Percentiles rank a stretch among this genome's conserved stretches.
phyloP scores from a whole-genome alignment of 208 protist species.

The Crithidia thermophila region DNA sequence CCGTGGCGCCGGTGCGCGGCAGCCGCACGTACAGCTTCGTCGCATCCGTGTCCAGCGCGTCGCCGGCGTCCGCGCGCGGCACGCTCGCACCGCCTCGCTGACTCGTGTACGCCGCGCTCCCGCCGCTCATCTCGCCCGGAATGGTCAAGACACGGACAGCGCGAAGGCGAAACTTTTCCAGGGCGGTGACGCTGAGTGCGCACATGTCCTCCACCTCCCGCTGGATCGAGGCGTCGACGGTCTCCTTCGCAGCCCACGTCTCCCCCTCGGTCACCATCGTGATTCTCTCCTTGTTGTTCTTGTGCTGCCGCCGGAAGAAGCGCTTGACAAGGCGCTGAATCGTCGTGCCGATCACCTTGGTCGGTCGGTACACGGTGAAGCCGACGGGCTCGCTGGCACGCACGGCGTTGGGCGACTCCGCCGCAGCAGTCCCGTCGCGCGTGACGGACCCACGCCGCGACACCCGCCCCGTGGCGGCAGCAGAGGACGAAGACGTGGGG shows the following conservation, averaged over 20 bases:
- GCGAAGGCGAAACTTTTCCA: constrained; percentile 38
- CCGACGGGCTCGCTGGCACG: constrained; percentile 11
- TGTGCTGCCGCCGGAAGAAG: constrained; percentile 67
- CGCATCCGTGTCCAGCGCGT: constrained; percentile 27
- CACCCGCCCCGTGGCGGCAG: neutral
- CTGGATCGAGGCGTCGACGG: constrained; percentile 63
- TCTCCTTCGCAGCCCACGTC: constrained; percentile 62
- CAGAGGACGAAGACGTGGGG: neutral
- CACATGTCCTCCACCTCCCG: constrained; percentile 65
- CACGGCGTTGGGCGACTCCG: neutral
- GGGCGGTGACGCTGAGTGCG: constrained; percentile 34
- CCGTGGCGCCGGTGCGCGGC: constrained; percentile 2
- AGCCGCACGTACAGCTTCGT: constrained; percentile 46
- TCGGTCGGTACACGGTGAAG: constrained; percentile 28
- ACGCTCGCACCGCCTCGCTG: neutral
- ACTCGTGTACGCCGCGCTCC: neutral
- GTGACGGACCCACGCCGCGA: neutral
- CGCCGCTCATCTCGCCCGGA: constrained; percentile 5
- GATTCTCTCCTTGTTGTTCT: constrained; percentile 60
- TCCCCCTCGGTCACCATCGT: constrained; percentile 69
- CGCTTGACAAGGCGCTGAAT: constrained; percentile 53
- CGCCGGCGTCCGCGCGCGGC: constrained; percentile 12
- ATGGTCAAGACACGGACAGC: constrained; percentile 15
- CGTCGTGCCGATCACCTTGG: constrained; percentile 45
- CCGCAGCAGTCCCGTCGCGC: neutral